These are phyloP conservation scores for Penicillium soppii DNA, from an alignment of 495 filamentous ascomycete genomes.

Conservation along the genomic window DNA sequence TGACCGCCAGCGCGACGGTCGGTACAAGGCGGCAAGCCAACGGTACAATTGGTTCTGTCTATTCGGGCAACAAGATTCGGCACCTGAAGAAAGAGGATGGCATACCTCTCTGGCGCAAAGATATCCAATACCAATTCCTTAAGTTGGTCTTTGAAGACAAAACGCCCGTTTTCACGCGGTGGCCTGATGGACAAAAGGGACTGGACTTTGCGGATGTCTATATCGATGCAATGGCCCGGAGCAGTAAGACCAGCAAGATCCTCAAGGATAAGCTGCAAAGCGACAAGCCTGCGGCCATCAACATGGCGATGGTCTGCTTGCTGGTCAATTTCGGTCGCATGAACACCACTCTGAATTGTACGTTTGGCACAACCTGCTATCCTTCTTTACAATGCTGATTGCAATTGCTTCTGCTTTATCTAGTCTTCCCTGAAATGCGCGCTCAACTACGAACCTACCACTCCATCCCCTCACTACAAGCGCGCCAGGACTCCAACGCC, in stretches of 20 bases:
- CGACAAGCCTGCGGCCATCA: constrained; percentile 86
- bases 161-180: constrained; percentile 82
- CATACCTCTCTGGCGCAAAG: constrained; percentile 92
- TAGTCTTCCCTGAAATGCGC: constrained; percentile 99
- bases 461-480: constrained; percentile 93
- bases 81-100: constrained; percentile 98
- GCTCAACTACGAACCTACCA: constrained; percentile 97
- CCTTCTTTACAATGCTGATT: constrained; percentile 13
- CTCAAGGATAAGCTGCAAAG: constrained; percentile 93
- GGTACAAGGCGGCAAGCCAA: constrained; percentile 66
- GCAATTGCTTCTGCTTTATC: constrained; percentile 26
- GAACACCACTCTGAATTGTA: constrained; percentile 99
- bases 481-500: constrained; percentile 88
- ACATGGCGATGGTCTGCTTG: constrained; percentile 99
- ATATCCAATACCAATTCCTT: constrained; percentile 97
- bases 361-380: constrained; percentile 23
- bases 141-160: constrained; percentile 87
- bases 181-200: constrained; percentile 63
- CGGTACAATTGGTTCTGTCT: constrained; percentile 65
- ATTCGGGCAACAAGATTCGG: constrained; percentile 88
- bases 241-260: constrained; percentile 98
- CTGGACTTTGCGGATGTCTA: constrained; percentile 95
- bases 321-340: constrained; percentile 96
- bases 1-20: constrained; percentile 53
- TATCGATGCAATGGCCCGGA: constrained; percentile 96